These are phyloP conservation scores for Graphilbum ipis-grandicollis DNA, from an alignment of 2,329 filamentous ascomycete species.

Conservation along the genomic window DNA sequence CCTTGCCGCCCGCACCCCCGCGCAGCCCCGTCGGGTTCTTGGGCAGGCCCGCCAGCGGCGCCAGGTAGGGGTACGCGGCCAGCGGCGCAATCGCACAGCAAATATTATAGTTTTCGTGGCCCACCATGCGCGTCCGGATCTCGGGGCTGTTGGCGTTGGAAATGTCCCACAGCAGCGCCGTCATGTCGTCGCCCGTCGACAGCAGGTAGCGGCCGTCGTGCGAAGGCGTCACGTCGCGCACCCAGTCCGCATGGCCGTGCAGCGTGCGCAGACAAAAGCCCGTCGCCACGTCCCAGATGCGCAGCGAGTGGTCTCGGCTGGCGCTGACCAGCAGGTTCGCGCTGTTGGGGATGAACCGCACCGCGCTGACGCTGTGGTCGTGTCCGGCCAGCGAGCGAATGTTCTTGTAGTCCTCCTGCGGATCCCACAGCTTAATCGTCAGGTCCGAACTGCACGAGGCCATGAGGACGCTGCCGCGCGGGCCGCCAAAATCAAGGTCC, in stretches of 20 bases:
- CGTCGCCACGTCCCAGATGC: conserved; percentile 85
- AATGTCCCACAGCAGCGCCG: conserved; percentile 72
- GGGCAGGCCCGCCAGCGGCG: conserved; percentile 57
- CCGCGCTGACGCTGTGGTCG: conserved; percentile 78
- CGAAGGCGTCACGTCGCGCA: conserved; percentile 73
- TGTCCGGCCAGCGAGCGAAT: conserved; percentile 81
- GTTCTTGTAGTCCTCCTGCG: conserved; percentile 84
- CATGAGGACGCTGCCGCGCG: conserved; percentile 59
- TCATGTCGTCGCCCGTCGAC: conserved; percentile 69
- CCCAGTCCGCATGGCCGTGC: conserved; percentile 72
- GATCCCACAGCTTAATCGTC: conserved; percentile 92
- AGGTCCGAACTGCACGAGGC: conserved; percentile 75
- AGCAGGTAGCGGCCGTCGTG: conserved; percentile 69
- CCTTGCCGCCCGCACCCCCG: not conserved
- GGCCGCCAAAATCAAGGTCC: conserved; percentile 81
- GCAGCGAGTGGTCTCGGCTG: conserved; percentile 67
- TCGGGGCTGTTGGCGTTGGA: conserved; percentile 45
- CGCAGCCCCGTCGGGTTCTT: not conserved
- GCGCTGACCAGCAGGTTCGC: conserved; percentile 77
- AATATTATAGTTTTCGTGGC: conserved; percentile 74
- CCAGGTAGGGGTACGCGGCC: conserved; percentile 58
- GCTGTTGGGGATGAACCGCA: conserved; percentile 72
- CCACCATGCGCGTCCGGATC: conserved; percentile 61
- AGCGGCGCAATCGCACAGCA: conserved; percentile 78
- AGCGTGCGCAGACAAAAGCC: conserved; percentile 89